Base-by-base conservation (phyloP, 1,284 basidiomycete species). In the Ceratobasidium sp. region DNA sequence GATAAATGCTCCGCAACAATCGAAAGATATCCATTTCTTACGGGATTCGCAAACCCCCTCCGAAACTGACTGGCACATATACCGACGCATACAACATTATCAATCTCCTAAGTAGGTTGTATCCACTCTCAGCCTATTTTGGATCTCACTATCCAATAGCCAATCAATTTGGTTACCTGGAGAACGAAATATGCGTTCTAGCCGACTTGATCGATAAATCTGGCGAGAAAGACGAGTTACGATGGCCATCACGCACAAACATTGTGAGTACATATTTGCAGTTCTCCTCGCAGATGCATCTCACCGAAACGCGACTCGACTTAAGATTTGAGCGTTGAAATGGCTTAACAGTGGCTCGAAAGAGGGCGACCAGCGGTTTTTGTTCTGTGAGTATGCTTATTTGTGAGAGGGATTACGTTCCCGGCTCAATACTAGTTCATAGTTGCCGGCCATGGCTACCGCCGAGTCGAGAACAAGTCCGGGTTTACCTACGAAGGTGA, bases 401-500 rank as follows among this genome's bases (percentile, higher is more conserved):
- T 15, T 51, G 5, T n/a, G 23, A 60, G 2, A n/a, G 13, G 7
- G 44, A 44, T 26, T 26, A 26, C 4, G 13, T 13, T 13, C 23
- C 49, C 26, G 56, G 28, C 55, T 46, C 49, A 28, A 58, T 23
- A 40, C 9, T 5, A 20, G 53, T 26, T n/a, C 20, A 12, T n/a
- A 77, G 75, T 67, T 44, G 63, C 75, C 4, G 64, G 75, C 12
- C 75, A 77, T 40, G 75, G 75, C 33, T 39, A 64, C 20, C 64
- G 64, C 53, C 75, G 64, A 15, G 13, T 58, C 7, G 44, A 55
- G 18, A 23, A n/a, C 4, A 42, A 40, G 20, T 20, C 60, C 10
- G 46, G 42, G 13, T 39, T 4, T 33, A 15, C 18, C 44, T 67
- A 64, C n/a, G 64, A 68, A 77, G 63, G 75, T 68, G 26, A 39